phyloP scores from a whole-genome alignment of 78 protist genomes.

The Dictyostelium brefeldianum region DNA sequence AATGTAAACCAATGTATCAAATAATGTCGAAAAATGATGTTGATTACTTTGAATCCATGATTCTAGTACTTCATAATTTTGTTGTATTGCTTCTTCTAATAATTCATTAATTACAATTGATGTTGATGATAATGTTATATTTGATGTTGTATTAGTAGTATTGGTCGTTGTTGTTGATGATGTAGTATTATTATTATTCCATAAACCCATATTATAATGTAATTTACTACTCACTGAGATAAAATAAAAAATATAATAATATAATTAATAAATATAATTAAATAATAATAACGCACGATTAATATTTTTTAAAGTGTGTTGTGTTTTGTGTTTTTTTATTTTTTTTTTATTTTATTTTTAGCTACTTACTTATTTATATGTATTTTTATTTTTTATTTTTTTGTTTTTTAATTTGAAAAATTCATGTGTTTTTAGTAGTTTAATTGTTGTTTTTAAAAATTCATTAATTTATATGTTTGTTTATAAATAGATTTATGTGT shows the following conservation, averaged over 20 bases:
- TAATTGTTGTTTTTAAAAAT: no score
- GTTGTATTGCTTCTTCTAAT: constrained; percentile 16
- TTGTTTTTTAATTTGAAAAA: no score
- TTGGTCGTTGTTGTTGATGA: background rate
- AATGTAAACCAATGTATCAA: constrained; percentile 23
- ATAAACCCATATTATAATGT: background rate
- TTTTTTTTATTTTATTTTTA: no score
- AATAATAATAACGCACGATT: background rate
- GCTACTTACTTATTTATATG: no score
- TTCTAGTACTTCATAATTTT: constrained; percentile 6
- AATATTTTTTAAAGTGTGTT: background rate
- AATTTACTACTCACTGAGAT: background rate
- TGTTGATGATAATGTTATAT: constrained; percentile 4
- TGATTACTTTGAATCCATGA: constrained; percentile 55
- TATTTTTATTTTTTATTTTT: no score
- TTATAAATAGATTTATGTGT: background rate
- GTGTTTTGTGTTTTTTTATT: background rate
- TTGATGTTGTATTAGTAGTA: background rate
- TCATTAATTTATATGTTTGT: no score
- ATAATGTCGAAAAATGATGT: constrained; percentile 46
- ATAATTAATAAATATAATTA: background rate
- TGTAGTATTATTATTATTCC: background rate
- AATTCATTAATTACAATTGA: background rate
- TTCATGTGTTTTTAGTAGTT: no score
- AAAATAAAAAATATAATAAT: background rate